Conservation (phyloP, 108 stramenopile genomes). For the Craspedostauros australis region DNA sequence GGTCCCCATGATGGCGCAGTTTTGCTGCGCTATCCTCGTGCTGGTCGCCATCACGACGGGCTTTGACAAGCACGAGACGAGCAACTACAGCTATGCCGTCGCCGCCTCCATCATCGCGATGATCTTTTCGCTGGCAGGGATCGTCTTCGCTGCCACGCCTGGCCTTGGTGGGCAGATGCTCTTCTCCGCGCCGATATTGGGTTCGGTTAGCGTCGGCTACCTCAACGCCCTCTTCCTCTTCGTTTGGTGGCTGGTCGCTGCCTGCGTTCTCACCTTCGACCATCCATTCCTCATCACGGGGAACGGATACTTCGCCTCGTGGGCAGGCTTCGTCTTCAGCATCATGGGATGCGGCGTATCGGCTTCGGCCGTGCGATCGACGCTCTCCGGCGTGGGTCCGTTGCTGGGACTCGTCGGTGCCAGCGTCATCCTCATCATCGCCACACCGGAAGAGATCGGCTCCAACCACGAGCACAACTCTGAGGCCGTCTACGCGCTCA, state of each 20-base stretch:
- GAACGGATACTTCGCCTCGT: constrained; percentile 65
- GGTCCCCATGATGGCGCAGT: too few species aligned
- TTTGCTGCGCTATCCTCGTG: too few species aligned
- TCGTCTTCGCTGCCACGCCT: constrained; percentile 6
- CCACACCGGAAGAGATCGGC: constrained; percentile 11
- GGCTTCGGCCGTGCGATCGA: constrained; percentile 1
- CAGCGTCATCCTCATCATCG: constrained; percentile 28
- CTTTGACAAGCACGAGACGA: constrained; percentile 1
- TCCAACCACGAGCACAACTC: neutral
- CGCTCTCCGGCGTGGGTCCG: constrained; percentile 7
- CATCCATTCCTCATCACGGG: constrained; percentile 41
- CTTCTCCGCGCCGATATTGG: neutral
- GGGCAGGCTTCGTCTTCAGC: constrained; percentile 32
- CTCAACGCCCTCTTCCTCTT: constrained; percentile 23
- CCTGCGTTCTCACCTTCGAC: constrained; percentile 53
- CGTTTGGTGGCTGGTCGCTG: constrained; percentile 46
- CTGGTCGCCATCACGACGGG: constrained; percentile 23
- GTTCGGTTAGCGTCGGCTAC: constrained; percentile 2
- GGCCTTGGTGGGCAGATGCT: constrained; percentile 3
- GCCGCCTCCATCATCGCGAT: constrained; percentile 26
- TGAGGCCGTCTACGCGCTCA: constrained; percentile 31
- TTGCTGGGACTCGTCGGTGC: constrained; percentile 31
- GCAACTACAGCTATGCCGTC: constrained; percentile 22
- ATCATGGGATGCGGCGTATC: neutral
- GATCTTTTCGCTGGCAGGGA: constrained; percentile 3